phyloP scores from a whole-genome alignment of 495 filamentous ascomycete species.

The Tuber brumale region DNA sequence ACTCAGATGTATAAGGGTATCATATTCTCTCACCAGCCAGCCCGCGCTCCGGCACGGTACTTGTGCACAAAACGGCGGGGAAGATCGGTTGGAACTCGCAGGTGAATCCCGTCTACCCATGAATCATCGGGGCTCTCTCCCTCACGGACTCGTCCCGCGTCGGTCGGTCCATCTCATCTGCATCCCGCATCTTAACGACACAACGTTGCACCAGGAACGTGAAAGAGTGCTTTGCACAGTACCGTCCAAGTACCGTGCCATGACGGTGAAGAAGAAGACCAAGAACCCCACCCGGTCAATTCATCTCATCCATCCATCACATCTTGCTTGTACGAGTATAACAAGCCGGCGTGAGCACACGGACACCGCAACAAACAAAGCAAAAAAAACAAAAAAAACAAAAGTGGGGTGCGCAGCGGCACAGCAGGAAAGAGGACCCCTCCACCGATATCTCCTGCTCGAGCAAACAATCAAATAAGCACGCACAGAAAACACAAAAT shows the following conservation, averaged over 20 bases:
- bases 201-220: not conserved
- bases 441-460: not conserved
- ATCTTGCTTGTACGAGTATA: not conserved
- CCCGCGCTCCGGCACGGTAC: not conserved
- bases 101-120: not conserved
- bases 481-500: not conserved
- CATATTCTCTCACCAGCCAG: not conserved
- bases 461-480: not conserved
- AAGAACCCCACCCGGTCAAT: not conserved
- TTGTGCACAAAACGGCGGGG: not conserved
- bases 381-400: not conserved
- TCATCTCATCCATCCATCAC: not conserved
- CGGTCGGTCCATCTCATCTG: not conserved
- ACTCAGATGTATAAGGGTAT: too few relatives aligned
- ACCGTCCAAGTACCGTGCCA: not conserved
- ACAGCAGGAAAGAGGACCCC: not conserved
- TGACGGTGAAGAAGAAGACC: not conserved
- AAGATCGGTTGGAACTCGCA: not conserved
- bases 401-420: not conserved
- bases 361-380: not conserved
- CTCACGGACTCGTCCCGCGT: not conserved
- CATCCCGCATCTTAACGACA: not conserved
- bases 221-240: not conserved
- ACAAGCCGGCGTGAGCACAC: not conserved
- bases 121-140: not conserved